These are phyloP conservation scores for Paramecium pentaurelia DNA, from an alignment of 73 alveolate genomes.

Conservation along the genomic window DNA sequence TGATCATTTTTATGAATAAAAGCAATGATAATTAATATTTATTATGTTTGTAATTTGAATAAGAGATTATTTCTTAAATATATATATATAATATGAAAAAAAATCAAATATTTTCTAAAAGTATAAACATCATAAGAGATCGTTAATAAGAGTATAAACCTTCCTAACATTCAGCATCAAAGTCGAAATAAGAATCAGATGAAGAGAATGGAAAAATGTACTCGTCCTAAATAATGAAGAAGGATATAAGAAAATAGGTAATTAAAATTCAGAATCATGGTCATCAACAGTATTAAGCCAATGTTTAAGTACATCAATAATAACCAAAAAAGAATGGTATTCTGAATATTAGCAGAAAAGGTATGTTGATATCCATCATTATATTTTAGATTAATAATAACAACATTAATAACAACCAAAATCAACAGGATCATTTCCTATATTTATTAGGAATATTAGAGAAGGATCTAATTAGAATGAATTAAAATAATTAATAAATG, in stretches of 20 bases:
- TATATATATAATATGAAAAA: neutral
- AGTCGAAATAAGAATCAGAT: neutral
- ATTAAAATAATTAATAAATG: neutral
- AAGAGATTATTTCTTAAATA: neutral
- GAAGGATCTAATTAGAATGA: neutral
- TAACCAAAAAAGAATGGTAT: neutral
- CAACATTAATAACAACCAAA: neutral
- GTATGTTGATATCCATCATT: neutral
- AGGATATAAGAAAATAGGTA: neutral
- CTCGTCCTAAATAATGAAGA: neutral
- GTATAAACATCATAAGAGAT: neutral
- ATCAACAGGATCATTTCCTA: neutral
- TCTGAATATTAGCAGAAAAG: neutral
- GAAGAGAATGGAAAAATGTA: slow-evolving; percentile 10
- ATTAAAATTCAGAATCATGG: neutral
- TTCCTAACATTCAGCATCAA: neutral
- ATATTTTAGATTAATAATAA: neutral
- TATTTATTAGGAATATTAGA: neutral
- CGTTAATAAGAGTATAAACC: neutral
- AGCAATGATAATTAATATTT: neutral
- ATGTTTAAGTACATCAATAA: neutral
- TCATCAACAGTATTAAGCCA: neutral
- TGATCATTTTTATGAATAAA: neutral
- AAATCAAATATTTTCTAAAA: neutral
- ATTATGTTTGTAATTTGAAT: neutral